These are phyloP conservation scores for Dalbergia oliveri DNA, from an alignment of 306 rosid species.

Conservation along the genomic window DNA sequence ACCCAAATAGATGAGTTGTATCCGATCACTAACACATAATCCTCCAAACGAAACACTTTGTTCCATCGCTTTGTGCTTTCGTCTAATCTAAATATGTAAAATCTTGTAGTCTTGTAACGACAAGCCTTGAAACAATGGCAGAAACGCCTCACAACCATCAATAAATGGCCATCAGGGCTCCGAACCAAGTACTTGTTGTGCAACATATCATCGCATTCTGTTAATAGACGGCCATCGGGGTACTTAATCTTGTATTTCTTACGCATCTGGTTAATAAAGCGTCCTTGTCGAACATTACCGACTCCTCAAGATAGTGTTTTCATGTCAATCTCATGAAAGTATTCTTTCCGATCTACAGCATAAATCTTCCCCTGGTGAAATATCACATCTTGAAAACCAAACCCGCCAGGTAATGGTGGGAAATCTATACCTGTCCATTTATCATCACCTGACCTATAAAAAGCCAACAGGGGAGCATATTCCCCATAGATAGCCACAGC, in stretches of 20 bases:
- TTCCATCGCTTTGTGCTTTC: neutral
- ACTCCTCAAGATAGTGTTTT: neutral
- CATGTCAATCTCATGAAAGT: neutral
- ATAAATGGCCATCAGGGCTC: neutral
- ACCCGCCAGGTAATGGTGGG: neutral
- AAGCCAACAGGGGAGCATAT: neutral
- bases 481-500: neutral
- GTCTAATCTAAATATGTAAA: neutral
- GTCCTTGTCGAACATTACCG: neutral
- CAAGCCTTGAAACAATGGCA: too few relatives aligned
- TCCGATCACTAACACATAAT: constrained; percentile 19
- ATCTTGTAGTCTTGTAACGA: neutral
- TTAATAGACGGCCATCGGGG: too few relatives aligned
- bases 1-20: neutral
- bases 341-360: neutral
- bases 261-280: too few relatives aligned
- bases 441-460: neutral
- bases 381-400: neutral
- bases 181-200: neutral
- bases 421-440: neutral
- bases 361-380: neutral
- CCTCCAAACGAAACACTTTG: neutral
- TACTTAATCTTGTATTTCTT: too few relatives aligned
- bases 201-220: too few relatives aligned
- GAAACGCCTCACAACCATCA: neutral